Percentiles rank a stretch among this genome's conserved stretches.
Conservation (phyloP, 2,329 filamentous ascomycete genomes). For the Berkeleyomyces basicola region DNA sequence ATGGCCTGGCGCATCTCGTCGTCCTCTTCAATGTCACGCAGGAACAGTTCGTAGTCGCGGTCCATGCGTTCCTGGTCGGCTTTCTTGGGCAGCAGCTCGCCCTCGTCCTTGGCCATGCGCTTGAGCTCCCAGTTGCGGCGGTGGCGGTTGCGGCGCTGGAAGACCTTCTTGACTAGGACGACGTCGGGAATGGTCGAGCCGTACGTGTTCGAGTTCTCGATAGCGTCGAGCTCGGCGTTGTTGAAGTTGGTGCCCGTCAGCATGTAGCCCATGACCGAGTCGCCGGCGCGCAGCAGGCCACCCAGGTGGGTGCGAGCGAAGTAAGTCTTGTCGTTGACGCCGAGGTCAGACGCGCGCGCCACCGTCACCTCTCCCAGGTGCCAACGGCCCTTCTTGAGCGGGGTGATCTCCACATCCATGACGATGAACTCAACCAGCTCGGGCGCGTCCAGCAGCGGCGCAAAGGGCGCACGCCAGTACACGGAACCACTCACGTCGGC, state of each 20-base stretch:
- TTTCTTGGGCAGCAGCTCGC: slow-evolving; percentile 72
- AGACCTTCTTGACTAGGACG: slow-evolving; percentile 92
- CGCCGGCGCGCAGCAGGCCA: slow-evolving; percentile 67
- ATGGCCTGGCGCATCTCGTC: slow-evolving; percentile 70
- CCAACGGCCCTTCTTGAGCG: slow-evolving; percentile 62
- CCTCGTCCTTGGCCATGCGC: slow-evolving; percentile 81
- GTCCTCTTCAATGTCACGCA: slow-evolving; percentile 93
- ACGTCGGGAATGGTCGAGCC: slow-evolving; percentile 74
- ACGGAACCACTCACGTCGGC: slow-evolving; percentile 66
- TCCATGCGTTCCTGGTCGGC: slow-evolving; percentile 78
- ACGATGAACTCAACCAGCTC: slow-evolving; percentile 85
- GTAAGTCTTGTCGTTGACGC: slow-evolving; percentile 72
- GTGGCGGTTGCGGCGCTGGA: slow-evolving; percentile 64
- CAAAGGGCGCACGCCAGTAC: slow-evolving; percentile 86
- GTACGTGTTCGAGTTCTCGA: slow-evolving; percentile 65
- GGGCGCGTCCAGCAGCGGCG: slow-evolving; percentile 63
- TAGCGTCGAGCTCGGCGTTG: slow-evolving; percentile 65
- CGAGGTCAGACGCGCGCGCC: slow-evolving; percentile 71
- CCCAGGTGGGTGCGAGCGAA: slow-evolving; percentile 85
- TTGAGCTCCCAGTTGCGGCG: slow-evolving; percentile 87
- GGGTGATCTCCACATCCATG: slow-evolving; percentile 78
- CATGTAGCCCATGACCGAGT: slow-evolving; percentile 90
- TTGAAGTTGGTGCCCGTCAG: slow-evolving; percentile 85
- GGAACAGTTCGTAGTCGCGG: slow-evolving; percentile 90
- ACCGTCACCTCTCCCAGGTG: slow-evolving; percentile 77